Evolutionary conservation across 2,329 filamentous ascomycete genomes (phyloP).

Genomic region (Geoglossum cookeanum): DNA sequence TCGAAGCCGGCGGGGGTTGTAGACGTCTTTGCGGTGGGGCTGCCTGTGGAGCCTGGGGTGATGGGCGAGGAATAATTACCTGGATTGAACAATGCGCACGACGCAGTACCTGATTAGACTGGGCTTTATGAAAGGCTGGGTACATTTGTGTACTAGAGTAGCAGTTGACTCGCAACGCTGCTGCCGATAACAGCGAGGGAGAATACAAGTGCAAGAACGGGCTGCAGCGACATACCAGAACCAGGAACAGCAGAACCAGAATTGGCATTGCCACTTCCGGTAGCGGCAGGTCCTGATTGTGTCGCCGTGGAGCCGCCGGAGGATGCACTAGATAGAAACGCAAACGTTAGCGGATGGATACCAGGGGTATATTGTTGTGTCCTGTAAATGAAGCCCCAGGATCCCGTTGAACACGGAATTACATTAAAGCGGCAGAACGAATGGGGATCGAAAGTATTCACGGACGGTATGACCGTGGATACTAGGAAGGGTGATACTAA

Average conservation of each 20-base stretch:
- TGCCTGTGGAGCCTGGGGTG: background rate
- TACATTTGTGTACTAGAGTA: background rate
- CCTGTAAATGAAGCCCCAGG: background rate
- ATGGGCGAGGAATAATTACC: background rate
- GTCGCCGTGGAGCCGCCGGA: background rate
- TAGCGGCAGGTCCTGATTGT: background rate
- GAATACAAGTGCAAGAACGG: background rate
- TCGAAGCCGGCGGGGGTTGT: background rate
- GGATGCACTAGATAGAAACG: background rate
- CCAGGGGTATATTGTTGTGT: background rate
- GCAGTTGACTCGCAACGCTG: constrained; percentile 1
- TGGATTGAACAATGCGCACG: background rate
- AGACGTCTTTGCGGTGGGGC: background rate
- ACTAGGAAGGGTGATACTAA: background rate
- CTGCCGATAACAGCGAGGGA: constrained; percentile 1
- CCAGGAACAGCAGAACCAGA: background rate
- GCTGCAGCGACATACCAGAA: background rate
- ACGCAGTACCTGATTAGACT: background rate
- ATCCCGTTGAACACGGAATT: background rate
- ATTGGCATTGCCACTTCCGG: background rate
- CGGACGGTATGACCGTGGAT: background rate
- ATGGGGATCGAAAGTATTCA: background rate
- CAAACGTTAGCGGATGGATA: background rate
- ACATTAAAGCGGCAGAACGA: background rate
- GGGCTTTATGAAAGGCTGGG: constrained; percentile 1